Conservation (phyloP, 306 rosid species). For the Quercus ilex region DNA sequence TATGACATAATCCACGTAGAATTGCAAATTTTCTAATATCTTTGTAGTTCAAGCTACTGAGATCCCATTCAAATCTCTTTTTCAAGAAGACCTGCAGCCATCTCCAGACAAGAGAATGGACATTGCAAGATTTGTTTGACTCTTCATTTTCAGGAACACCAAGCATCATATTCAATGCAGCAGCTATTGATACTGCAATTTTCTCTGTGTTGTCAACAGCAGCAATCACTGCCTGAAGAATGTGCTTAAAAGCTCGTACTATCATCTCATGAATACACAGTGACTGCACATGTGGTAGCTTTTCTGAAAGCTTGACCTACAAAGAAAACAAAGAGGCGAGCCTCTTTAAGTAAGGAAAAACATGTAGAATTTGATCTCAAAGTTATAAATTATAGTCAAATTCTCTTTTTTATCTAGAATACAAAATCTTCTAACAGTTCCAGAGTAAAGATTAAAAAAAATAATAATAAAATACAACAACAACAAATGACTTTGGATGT, state of each 20-base stretch:
- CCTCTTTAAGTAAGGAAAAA: conserved; percentile 17
- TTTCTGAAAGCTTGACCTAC: conserved; percentile 95
- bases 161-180: conserved; percentile 77
- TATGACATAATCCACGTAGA: conserved; percentile 91
- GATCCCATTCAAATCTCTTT: conserved; percentile 87
- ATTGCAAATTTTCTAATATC: conserved; percentile 89
- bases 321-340: conserved; percentile 28
- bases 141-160: conserved; percentile 68
- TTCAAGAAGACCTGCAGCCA: conserved; percentile 79
- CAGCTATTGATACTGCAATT: conserved; percentile 74
- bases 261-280: conserved; percentile 98
- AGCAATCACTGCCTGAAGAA: conserved; percentile 85
- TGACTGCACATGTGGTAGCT: conserved; percentile 91
- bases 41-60: conserved; percentile 53
- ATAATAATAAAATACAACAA: too few relatives aligned
- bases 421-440: not conserved
- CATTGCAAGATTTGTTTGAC: conserved; percentile 46
- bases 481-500: not conserved
- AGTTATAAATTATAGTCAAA: conserved; percentile 7
- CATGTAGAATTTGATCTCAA: conserved; percentile 10
- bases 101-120: conserved; percentile 72
- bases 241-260: conserved; percentile 96
- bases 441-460: not conserved
- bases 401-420: not conserved
- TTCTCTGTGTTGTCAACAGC: conserved; percentile 60